Conservation (phyloP, 495 filamentous ascomycete genomes). For the Penicillium samsonianum region DNA sequence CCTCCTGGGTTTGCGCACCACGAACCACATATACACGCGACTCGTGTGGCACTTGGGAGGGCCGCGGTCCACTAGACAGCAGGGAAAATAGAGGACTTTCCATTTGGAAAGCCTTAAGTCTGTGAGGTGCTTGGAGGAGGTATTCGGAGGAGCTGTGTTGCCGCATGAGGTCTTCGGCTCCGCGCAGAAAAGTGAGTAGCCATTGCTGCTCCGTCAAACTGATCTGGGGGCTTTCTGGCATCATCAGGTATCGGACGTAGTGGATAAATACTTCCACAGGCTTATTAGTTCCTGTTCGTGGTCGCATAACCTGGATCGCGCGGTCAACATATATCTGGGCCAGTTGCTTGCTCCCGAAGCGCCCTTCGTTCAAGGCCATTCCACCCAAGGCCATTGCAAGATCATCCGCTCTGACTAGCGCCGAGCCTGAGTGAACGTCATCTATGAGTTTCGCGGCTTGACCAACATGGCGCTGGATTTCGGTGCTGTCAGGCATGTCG, state of each 20-base stretch:
- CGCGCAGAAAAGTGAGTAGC: constrained; percentile 42
- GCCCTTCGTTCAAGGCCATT: constrained; percentile 46
- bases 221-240: constrained; percentile 15
- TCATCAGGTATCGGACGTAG: constrained; percentile 40
- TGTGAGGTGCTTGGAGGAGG: constrained; percentile 32
- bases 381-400: constrained; percentile 41
- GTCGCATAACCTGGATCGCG: constrained; percentile 37
- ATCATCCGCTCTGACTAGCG: constrained; percentile 28
- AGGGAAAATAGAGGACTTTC: constrained; percentile 43
- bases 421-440: constrained; percentile 23
- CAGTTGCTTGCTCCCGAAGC: constrained; percentile 38
- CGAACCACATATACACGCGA: constrained; percentile 45
- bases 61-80: constrained; percentile 48
- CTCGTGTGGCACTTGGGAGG: constrained; percentile 42
- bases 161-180: constrained; percentile 40
- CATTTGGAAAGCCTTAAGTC: constrained; percentile 41
- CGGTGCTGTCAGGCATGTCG: constrained; percentile 20
- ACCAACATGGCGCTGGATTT: constrained; percentile 31
- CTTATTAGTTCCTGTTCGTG: constrained; percentile 28
- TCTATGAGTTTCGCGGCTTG: constrained; percentile 30
- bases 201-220: constrained; percentile 27
- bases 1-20: constrained; percentile 38
- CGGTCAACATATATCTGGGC: constrained; percentile 33
- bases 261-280: constrained; percentile 40
- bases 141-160: constrained; percentile 34